Evolutionary conservation across 1,139 yeast genomes (phyloP), one percentile per base, ranked within the genome.

Genomic region (Pichia sp.): DNA sequence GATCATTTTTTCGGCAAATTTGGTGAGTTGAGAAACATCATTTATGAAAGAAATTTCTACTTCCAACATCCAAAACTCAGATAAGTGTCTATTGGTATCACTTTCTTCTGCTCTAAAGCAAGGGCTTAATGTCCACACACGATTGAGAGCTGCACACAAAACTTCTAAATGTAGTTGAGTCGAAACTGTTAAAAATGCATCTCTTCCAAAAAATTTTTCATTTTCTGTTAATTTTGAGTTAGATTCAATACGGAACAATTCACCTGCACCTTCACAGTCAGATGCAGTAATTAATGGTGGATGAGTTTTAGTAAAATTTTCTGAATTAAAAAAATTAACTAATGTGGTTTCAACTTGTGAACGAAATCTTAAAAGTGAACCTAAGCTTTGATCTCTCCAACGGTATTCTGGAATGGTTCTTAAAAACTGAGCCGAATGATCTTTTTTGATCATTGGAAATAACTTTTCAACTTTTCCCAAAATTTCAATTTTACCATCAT

Each of bases 261-360:
- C 97, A 3, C 98, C 97, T 0, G 96, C 97, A 20, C 98, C 98
- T 67, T 94, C 99, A 61, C 98, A 92, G 60, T 94, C 98, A 2
- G 95, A 80, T 9, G 87, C 72, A 0, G 98, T 92, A 26, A 90
- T 67, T 22, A 90, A 58, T 3, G 99, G 98, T 2, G 97, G 95
- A 25, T 80, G 70, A 0, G 87, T 90, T 64, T 87, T 92, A 12
- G 72, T 66, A 54, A 85, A 87, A 22, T 73, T 74, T 29, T 72
- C 58, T 0, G 57, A 42, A 28, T 69, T 66, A 63, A 87, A 87
- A 56, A 77, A 87, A 7, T 68, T 68, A 43, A 72, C 64, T 11
- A 89, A 58, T 37, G 69, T 63, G 1, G 69, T 56, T 52, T 86
- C 90, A 7, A 86, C 69, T 42, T 67, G 68, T 1, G 96, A 86